phyloP scores from a whole-genome alignment of 768 basidiomycete species.

The Filobasidium wieringae region DNA sequence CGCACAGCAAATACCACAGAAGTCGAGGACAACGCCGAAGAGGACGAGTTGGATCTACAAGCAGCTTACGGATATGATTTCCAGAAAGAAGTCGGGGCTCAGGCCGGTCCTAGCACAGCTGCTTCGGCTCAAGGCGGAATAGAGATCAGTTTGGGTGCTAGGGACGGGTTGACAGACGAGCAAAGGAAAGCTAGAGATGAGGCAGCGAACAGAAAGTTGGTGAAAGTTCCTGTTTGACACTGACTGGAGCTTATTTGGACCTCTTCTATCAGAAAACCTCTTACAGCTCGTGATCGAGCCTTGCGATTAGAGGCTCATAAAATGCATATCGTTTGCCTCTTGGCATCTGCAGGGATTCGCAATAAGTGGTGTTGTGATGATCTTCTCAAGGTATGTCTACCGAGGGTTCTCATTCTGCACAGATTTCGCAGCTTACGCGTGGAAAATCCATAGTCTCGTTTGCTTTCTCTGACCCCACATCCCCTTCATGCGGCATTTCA shows the following conservation, averaged over 20 bases:
- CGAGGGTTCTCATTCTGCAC: not conserved
- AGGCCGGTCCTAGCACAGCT: not conserved
- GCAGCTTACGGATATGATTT: slow-evolving; percentile 14
- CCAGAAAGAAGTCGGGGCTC: slow-evolving; percentile 1
- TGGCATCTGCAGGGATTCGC: slow-evolving; percentile 60
- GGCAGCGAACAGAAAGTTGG: slow-evolving; percentile 4
- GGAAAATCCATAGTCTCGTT: slow-evolving; percentile 53
- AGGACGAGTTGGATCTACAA: slow-evolving; percentile 4
- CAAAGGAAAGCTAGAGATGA: slow-evolving; percentile 1
- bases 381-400: slow-evolving; percentile 62
- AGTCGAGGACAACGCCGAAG: slow-evolving; percentile 2
- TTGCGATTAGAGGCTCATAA: slow-evolving; percentile 74
- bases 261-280: slow-evolving; percentile 24
- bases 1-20: not conserved
- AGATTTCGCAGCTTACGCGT: not conserved
- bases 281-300: slow-evolving; percentile 49
- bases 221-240: not conserved
- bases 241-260: not conserved
- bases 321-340: slow-evolving; percentile 69
- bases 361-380: slow-evolving; percentile 76
- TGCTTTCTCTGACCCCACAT: slow-evolving; percentile 75
- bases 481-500: slow-evolving; percentile 67
- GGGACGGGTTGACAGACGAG: slow-evolving; percentile 4
- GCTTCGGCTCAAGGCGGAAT: not conserved
- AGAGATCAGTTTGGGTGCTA: slow-evolving; percentile 1